Evolutionary conservation across 495 filamentous ascomycete species (phyloP), one percentile per base, ranked within the genome.

Genomic region (Xylaria cubensis): DNA sequence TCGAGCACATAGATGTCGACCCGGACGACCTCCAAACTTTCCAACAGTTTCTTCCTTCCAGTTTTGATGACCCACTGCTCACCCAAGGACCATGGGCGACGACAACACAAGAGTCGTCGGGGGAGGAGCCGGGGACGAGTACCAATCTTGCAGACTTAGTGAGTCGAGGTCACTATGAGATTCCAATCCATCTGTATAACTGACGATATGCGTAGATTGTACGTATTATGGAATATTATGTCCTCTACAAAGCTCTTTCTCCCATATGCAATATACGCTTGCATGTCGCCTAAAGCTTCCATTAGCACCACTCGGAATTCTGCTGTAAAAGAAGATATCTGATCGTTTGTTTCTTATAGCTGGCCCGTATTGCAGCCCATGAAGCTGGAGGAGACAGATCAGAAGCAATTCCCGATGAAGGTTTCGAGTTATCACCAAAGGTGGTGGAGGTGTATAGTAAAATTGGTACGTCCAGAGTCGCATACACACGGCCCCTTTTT

Each of bases 391-490:
- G 90, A 73, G 81, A 86, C 8, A 76, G 76, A 70, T 26, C 79
- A 75, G 73, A 76, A 80, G 17, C 84, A 71, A 64, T 51, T 26
- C 46, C 61, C 77, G 92, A 95, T 59, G 93, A 95, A 75, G 92
- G 93, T n/a, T 90, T 92, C 56, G 90, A 95, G 79, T 85, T 99
- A 68, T 94, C 94, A 3, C 91, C 92, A 4, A 98, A 97, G 81
- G 93, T 97, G 12, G 87, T 97, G 12, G 95, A 98, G 83, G 95
- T 97, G 48, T 98, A 94, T 77, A 90, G 92, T 69, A 97, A 97
- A 92, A 93, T 86, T 13, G 70, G 72, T 69, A 21, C 36, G 69
- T 64, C 15, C 21, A 21, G 6, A 55, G 21, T 26, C 46, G 2
- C 5, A 29, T 17, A 44, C 17, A 9, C 24, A 10, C 17, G 26